Conservation (phyloP, 495 filamentous ascomycete genomes). For the Antarctomyces pellizariae region DNA sequence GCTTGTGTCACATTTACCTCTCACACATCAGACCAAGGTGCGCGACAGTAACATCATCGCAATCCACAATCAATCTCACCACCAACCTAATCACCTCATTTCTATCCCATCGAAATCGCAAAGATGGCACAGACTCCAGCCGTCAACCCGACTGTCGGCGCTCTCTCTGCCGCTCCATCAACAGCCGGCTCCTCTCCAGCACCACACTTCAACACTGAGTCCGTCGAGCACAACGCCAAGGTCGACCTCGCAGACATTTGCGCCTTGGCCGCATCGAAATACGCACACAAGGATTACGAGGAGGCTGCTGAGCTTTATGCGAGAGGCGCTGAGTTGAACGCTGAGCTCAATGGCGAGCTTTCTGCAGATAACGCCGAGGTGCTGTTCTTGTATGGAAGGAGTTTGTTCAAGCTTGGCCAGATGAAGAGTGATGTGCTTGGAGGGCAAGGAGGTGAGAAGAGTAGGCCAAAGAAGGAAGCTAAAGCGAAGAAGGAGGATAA, state of each 20-base stretch:
- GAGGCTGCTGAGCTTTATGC: conserved; percentile 70
- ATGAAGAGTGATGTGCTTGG: conserved; percentile 88
- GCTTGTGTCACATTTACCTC: no score
- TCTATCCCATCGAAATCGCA: no score
- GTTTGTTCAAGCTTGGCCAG: conserved; percentile 78
- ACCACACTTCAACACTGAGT: conserved; percentile 12
- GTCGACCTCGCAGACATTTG: conserved; percentile 32
- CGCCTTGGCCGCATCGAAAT: conserved; percentile 32
- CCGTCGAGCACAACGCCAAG: conserved; percentile 22
- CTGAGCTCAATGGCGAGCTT: conserved; percentile 78
- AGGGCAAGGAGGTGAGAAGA: conserved; percentile 35
- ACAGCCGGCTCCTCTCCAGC: conserved; percentile 9
- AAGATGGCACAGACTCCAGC: conserved; percentile 13
- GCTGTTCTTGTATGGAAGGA: conserved; percentile 79
- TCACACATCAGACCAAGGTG: no score
- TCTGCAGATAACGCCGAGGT: conserved; percentile 74
- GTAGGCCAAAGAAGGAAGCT: conserved; percentile 18
- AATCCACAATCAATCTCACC: no score
- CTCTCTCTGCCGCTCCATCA: conserved; percentile 11
- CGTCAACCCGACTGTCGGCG: conserved; percentile 9
- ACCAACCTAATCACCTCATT: no score
- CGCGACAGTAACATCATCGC: no score
- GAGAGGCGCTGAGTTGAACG: conserved; percentile 72
- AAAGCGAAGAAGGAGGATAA: conserved; percentile 12
- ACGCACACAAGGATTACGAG: conserved; percentile 66